Evolutionary conservation across 495 filamentous ascomycete genomes (phyloP), one percentile per base, ranked within the genome.

Genomic region (Aspergillus bridgeri): DNA sequence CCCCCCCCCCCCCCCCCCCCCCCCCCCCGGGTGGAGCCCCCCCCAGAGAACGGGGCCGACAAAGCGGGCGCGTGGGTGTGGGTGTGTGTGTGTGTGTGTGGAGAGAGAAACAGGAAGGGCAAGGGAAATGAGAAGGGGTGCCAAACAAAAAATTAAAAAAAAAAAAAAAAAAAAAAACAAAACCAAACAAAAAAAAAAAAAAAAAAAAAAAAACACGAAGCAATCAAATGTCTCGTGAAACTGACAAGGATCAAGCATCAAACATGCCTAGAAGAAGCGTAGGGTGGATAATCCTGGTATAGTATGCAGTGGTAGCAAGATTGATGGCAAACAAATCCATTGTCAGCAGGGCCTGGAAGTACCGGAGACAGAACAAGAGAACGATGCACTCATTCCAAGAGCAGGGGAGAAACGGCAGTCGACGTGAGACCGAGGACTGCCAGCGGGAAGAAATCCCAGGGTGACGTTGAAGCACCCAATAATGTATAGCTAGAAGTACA

Each of bases 171-270:
- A 43, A 59, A 54, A 21, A 15, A 5, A 13, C 3, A 42, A 44
- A 54, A 45, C n/a, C n/a, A n/a, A 17, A 54, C 44, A 45, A 45
- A 29, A 6, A n/a, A 22, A 7, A 20, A 42, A 53, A 23, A 38
- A 18, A 53, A 38, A 53, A 21, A 42, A 23, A 22, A 43, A 42
- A 43, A 53, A 53, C 22, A 38, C 11, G 17, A 53, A 33, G 29
- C 24, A 24, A 19, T 52, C 61, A 57, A 59, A 38, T 17, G 18
- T 29, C 22, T 42, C 46, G 51, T 46, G 58, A 43, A 58, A 58
- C 45, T 33, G 55, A 49, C 61, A 54, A 25, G 58, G 58, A 61
- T 65, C 59, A 56, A 43, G 53, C 56, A 59, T 60, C 53, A 25
- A 38, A 33, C 20, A 44, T 33, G 13, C 33, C 33, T 38, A 15